Percentiles rank a stretch among this genome's conserved stretches.
Evolutionary conservation across 192 early-diverging fungal species (phyloP).

Genomic region (Martensiomyces pterosporus): DNA sequence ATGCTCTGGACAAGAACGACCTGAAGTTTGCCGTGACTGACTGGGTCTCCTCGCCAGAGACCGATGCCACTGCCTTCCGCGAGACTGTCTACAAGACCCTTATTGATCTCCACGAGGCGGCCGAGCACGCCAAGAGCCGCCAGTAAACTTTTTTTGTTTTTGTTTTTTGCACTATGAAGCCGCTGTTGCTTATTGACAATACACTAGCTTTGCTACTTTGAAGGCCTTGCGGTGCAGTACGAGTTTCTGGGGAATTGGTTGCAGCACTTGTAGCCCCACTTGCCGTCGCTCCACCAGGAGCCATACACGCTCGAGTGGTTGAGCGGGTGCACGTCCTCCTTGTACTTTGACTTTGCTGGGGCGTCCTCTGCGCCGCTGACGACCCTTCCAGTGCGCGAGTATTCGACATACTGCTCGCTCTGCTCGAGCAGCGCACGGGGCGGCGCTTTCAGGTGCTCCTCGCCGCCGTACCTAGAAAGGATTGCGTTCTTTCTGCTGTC

Average conservation of each 20-base stretch:
- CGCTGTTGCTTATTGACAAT: too few relatives aligned
- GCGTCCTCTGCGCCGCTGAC: constrained; percentile 77
- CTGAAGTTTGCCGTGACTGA: constrained; percentile 71
- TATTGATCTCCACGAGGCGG: constrained; percentile 42
- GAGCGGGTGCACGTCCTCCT: constrained; percentile 80
- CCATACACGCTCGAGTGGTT: constrained; percentile 94
- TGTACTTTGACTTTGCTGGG: constrained; percentile 71
- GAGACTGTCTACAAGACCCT: constrained; percentile 54
- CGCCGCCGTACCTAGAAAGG: constrained; percentile 89
- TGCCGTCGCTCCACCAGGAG: constrained; percentile 89
- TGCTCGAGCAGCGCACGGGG: constrained; percentile 91
- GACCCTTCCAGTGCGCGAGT: constrained; percentile 85
- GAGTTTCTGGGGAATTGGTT: constrained; percentile 70
- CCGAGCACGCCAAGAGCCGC: constrained; percentile 18
- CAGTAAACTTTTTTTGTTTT: not conserved
- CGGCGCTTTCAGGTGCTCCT: constrained; percentile 85
- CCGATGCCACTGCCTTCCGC: constrained; percentile 57
- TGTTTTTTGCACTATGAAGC: too few relatives aligned
- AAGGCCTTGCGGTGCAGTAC: constrained; percentile 75
- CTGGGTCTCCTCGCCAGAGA: constrained; percentile 50
- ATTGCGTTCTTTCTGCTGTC: constrained; percentile 72
- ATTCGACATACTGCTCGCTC: constrained; percentile 94
- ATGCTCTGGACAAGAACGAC: constrained; percentile 60
- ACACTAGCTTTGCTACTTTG: too few relatives aligned
- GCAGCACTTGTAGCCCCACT: constrained; percentile 98